Conservation (phyloP, 148 eudicot species). For the Nepenthes gracilis region DNA sequence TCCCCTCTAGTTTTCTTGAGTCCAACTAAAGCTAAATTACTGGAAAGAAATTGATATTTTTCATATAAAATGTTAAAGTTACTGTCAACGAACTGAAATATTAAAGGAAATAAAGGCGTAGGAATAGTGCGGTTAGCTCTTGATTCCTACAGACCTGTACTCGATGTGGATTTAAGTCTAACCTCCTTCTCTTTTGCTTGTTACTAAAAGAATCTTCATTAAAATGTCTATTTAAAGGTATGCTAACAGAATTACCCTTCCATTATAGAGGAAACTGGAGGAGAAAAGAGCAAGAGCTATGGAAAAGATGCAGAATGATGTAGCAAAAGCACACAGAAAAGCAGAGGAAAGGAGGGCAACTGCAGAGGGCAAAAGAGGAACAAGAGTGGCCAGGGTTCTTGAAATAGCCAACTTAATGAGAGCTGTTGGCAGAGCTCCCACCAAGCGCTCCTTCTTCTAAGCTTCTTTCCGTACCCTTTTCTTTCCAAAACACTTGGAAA, state of each 20-base stretch:
- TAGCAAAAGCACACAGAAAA: constrained; percentile 72
- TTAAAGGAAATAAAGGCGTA: no score
- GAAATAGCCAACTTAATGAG: constrained; percentile 64
- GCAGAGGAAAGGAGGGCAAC: constrained; percentile 84
- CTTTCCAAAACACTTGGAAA: no score
- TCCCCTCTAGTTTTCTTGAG: no score
- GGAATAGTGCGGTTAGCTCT: no score
- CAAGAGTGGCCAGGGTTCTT: constrained; percentile 56
- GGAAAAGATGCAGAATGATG: constrained; percentile 73
- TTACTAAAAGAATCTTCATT: neutral
- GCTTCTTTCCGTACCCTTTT: neutral
- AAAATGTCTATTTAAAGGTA: neutral
- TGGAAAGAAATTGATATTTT: no score
- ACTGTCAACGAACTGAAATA: no score
- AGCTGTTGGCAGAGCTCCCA: constrained; percentile 61
- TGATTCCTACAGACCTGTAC: no score
- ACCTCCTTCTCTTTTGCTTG: no score
- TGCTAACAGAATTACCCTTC: neutral
- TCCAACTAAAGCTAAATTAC: no score
- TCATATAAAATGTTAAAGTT: no score
- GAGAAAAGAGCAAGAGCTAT: constrained; percentile 70
- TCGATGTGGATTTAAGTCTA: no score
- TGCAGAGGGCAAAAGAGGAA: constrained; percentile 75
- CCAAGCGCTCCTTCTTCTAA: constrained; percentile 58
- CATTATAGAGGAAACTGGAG: constrained; percentile 60